Conservation (phyloP, 1,284 basidiomycete genomes). For the Coniferiporia weirii region DNA sequence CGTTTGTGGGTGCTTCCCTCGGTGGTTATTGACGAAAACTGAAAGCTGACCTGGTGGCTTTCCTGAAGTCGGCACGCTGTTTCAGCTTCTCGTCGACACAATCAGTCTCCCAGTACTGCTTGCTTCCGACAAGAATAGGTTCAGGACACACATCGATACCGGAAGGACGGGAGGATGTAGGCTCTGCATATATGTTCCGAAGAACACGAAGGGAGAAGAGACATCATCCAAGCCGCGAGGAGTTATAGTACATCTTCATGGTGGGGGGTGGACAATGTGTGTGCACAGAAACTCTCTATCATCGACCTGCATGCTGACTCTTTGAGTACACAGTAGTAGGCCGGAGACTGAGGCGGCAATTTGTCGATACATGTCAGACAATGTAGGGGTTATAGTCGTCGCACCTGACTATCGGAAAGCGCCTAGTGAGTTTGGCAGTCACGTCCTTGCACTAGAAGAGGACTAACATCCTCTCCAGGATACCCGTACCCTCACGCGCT, state of each 20-base stretch:
- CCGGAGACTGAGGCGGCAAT: constrained; percentile 24
- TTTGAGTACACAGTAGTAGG: constrained; percentile 20
- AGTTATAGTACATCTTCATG: constrained; percentile 23
- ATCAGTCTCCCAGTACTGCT: constrained; percentile 11
- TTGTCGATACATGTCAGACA: constrained; percentile 23
- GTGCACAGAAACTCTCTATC: constrained; percentile 4
- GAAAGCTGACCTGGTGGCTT: not conserved
- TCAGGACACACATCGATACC: constrained; percentile 19
- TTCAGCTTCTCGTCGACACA: constrained; percentile 13
- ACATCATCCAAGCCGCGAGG: constrained; percentile 8
- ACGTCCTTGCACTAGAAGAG: not conserved
- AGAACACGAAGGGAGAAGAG: constrained; percentile 1
- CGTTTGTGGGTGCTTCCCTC: not conserved
- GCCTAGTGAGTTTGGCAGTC: constrained; percentile 17
- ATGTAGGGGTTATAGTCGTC: constrained; percentile 22
- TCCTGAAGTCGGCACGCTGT: constrained; percentile 11
- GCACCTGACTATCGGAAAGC: constrained; percentile 25
- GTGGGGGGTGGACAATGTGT: constrained; percentile 26
- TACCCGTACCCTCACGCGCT: constrained; percentile 25
- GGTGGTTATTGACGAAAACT: not conserved
- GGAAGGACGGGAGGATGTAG: constrained; percentile 20
- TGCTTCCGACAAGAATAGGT: constrained; percentile 8
- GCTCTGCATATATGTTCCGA: constrained; percentile 20
- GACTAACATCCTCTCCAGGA: constrained; percentile 7
- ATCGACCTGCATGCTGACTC: not conserved